Base-by-base conservation (phyloP, 768 basidiomycete species). In the Myochromella boudieri region DNA sequence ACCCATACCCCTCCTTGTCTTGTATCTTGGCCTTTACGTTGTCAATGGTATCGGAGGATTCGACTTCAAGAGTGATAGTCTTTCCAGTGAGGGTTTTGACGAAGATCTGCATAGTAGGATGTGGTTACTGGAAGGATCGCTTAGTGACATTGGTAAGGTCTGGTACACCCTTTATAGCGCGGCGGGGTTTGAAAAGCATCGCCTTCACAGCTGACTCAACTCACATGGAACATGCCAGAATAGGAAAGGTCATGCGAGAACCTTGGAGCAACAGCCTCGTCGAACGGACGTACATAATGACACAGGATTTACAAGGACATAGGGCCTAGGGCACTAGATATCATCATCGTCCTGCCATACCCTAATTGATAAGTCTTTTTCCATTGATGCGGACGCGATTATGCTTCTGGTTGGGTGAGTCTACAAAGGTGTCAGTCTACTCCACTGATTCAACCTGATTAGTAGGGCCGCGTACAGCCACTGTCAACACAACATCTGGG, bases 371-470 rank as follows among this genome's bases (percentile, higher is more conserved):
- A 89, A 67, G 56, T 95, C 94, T 54, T 91, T 91, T 56, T 94
- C 92, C 78, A 91, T 84, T 8, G 85, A 80, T n/a, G 89, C 91
- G 3, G 91, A 91, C 6, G 91, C 94, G 52, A 97, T 85, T 44
- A 87, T 82, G 37, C 73, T 76, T 42, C 70, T 76, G 17, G 70
- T 75, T 1, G 94, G 93, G 66, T 95, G 91, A 2, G 84, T 77
- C 92, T 95, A 48, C 48, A 18, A 46, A 54, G 52, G 25, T 41
- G 40, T 46, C 40, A 52, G 38, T 34, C 56, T 34, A 7, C n/a
- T 48, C 7, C 17, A 24, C 29, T 32, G 25, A 24, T 11, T 31
- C 26, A 29, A 32, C 39, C 22, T 32, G 34, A 40, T 65, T 43
- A 51, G 38, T 37, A 75, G 58, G 21, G n/a, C n/a, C 38, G 42